Evolutionary conservation across 2,329 filamentous ascomycete species (phyloP).

Genomic region (Trichoderma arundinaceum): DNA sequence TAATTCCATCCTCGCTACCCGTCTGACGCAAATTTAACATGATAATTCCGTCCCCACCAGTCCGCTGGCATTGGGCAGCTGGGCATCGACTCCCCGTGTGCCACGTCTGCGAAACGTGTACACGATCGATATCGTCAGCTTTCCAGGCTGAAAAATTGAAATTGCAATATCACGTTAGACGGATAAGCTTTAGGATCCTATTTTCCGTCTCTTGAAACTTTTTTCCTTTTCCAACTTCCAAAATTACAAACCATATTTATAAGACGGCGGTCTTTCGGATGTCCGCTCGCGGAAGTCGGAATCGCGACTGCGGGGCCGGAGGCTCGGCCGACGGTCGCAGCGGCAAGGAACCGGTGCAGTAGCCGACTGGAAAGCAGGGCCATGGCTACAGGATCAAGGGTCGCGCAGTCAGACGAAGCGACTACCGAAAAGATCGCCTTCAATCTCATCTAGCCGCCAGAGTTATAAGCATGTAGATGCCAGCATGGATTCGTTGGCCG

Average conservation of each 20-base stretch:
- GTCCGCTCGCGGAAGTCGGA: conserved; percentile 8
- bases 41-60: conserved; percentile 16
- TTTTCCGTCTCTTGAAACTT: not conserved
- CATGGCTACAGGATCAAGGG: too few relatives aligned
- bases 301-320: not conserved
- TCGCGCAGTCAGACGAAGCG: too few relatives aligned
- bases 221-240: not conserved
- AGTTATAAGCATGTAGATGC: conserved; percentile 1
- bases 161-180: not conserved
- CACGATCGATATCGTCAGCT: not conserved
- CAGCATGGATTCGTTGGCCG: not conserved
- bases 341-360: not conserved
- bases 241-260: not conserved
- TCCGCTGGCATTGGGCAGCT: conserved; percentile 26
- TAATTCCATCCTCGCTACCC: not conserved
- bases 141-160: not conserved
- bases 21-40: conserved; percentile 1
- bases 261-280: conserved; percentile 3
- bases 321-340: not conserved
- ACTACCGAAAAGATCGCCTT: too few relatives aligned
- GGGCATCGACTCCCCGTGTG: conserved; percentile 26
- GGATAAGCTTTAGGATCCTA: not conserved
- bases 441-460: too few relatives aligned
- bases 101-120: conserved; percentile 19
- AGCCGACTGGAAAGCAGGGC: not conserved